Percentiles rank a stretch among this genome's conserved stretches.
phyloP scores from a whole-genome alignment of 2,329 filamentous ascomycete species.

The Cladophialophora chaetospira region DNA sequence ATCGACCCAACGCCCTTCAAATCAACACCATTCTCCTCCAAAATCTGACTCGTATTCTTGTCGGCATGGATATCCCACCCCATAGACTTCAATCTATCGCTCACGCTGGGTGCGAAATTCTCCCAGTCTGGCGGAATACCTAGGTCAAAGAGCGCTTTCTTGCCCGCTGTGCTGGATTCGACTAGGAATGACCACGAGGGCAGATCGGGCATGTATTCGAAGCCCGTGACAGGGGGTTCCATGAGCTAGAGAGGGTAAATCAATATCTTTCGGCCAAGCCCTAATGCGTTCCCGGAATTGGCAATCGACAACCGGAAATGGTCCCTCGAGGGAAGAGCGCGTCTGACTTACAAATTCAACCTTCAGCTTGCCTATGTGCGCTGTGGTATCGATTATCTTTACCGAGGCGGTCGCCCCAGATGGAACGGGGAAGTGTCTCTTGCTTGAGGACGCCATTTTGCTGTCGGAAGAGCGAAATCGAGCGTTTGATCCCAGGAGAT shows the following conservation, averaged over 20 bases:
- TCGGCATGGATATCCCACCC: slow-evolving; percentile 22
- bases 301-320: too few relatives aligned
- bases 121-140: slow-evolving; percentile 34
- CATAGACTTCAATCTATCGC: neutral
- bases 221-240: slow-evolving; percentile 16
- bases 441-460: neutral
- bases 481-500: neutral
- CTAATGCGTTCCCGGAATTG: too few relatives aligned
- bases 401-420: slow-evolving; percentile 8
- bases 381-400: slow-evolving; percentile 8
- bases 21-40: slow-evolving; percentile 26
- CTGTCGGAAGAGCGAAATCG: neutral
- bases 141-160: slow-evolving; percentile 42
- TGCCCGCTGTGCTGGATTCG: slow-evolving; percentile 42
- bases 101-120: slow-evolving; percentile 12
- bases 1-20: slow-evolving; percentile 15
- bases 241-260: slow-evolving; percentile 4
- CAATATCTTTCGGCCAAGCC: too few relatives aligned
- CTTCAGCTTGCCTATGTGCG: neutral
- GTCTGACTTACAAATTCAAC: neutral
- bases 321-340: neutral
- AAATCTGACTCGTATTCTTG: slow-evolving; percentile 28
- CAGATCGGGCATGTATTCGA: slow-evolving; percentile 19
- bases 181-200: slow-evolving; percentile 46
- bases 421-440: slow-evolving; percentile 9